Evolutionary conservation across 371 early-diverging fungal species (phyloP), one percentile per base, ranked within the genome.

Genomic region (Lichtheimia ornata): DNA sequence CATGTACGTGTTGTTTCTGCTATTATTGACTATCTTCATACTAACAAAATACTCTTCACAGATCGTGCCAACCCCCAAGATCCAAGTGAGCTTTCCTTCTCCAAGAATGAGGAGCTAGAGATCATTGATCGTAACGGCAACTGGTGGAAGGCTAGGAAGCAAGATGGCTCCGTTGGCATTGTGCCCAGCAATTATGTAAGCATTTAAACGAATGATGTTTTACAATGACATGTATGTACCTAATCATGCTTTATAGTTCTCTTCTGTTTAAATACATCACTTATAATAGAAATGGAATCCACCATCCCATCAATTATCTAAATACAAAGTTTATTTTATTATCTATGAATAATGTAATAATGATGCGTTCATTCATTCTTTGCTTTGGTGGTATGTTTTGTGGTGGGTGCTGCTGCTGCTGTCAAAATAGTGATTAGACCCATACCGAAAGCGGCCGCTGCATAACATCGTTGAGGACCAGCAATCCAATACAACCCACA

Each of bases 71-170:
- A 87, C 73, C 84, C 90, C 0, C 91, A 91, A 45, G 97, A 97
- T 73, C 90, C 92, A n/a, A 91, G 91, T 63, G 98, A 97, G 73
- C 72, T 97, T 7, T 88, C 91, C 3, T 94, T 97, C 70, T 65
- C 67, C n/a, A 95, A 96, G 83, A 91, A 90, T 64, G 96, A 97
- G 56, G 58, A 84, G 1, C 72, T 97, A 68, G 93, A 93, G 27
- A 87, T 97, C 60, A 68, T 92, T 28, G 95, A 96, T 72, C 91
- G 85, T 67, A 87, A 90, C 74, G 97, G 97, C 70, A 94, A 95
- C 66, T 97, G 97, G 97, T 97, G 97, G 97, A 91, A 93, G 73
- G 97, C 92, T 43, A 86, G 88, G 60, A 90, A 89, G 61, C 72
- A 76, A 47, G 91, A 94, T 65, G 96, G 95, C 17, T 67, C 83